Base-by-base conservation (phyloP, 371 early-diverging fungal genomes). In the Mucor irregularis region DNA sequence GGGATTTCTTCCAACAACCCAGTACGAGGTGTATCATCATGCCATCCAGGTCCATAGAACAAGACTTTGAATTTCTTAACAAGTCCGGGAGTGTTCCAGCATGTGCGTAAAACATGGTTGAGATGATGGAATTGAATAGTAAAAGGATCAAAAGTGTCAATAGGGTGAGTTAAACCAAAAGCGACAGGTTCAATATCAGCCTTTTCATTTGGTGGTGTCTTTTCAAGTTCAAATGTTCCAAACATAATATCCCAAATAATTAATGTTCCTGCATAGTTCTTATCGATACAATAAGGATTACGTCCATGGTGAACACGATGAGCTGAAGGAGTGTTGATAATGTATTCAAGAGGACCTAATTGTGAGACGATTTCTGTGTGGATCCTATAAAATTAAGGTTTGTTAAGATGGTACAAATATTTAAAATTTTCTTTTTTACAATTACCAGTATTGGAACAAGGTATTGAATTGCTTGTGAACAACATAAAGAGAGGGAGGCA, bases 21-120 rank as follows among this genome's bases (percentile, higher is more conserved):
- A 4, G 70, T 68, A 25, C 78, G 68, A 26, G 74, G 76, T 7
- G 72, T 69, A 30, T 69, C 77, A 14, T 69, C 65, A 37, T 78
- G 75, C 83, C 83, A 83, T 22, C 83, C 83, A 30, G 83, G 83
- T 2, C 83, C 83, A 55, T 80, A 80, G 46, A 83, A 78, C 38
- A 83, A 53, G 4, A 78, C 80, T 26, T 76, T 78, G 58, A 81
- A 50, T 50, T 78, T 80, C 47, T 79, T 52, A 21, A n/a, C 57
- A 8, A 76, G 2, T 0, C 76, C 75, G 0, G 73, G 66, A 10
- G 83, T 69, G 25, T 43, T 34, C 55, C 44, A 61, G 44, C 66
- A 31, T 50, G 54, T 53, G 67, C 72, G 29, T 49, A 71, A 53
- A 34, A 83, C 70, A 45, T 80, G 74, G 11, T 21, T 26, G 24